Base-by-base conservation (phyloP, 179 eudicot genomes). In the Drosera spatulata region DNA sequence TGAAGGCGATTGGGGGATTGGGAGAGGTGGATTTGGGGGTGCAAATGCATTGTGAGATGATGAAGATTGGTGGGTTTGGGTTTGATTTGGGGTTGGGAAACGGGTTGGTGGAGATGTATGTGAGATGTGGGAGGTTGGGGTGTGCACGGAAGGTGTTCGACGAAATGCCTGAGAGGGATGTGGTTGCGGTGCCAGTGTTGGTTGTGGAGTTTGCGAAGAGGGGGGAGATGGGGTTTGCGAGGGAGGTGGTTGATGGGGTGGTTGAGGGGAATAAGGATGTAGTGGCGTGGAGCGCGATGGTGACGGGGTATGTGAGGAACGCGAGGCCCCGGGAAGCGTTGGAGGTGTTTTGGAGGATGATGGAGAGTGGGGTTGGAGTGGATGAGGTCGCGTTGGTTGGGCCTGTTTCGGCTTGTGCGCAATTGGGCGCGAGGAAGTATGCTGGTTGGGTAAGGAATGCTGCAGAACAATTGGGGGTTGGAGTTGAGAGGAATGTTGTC, bases 101-200 rank as follows among this genome's bases (percentile, higher is more conserved):
- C 64, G 14, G 74, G 11, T 75, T 88, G 86, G 69, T 88, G 44
- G 81, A 77, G 56, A 68, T 80, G 77, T 89, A 87, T 56, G 77
- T 79, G 42, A 87, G 75, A 57, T 80, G 85, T 53, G 85, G 61
- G 71, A 69, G 49, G 53, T 57, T 22, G 33, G 33, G 33, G 1
- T 22, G 33, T 0, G 33, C 33, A 22, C 33, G 33, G 33, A 22
- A 22, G 15, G 39, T 69, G 78, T 74, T 74, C 42, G 71, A 74
- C 8, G 13, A 5, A 57, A 61, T 55, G 70, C 60, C 70, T 12
- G 33, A 69, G 2, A 54, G 70, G 37, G 75, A 66, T 59, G 67
- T 63, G 14, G 51, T 58, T 40, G 71, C 67, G 41, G 63, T 51
- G 42, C 58, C 50, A 53, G 55, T 65, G 12, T 40, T 66, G 61